Base-by-base conservation (phyloP, 768 basidiomycete genomes). In the Phylloporus sp. region DNA sequence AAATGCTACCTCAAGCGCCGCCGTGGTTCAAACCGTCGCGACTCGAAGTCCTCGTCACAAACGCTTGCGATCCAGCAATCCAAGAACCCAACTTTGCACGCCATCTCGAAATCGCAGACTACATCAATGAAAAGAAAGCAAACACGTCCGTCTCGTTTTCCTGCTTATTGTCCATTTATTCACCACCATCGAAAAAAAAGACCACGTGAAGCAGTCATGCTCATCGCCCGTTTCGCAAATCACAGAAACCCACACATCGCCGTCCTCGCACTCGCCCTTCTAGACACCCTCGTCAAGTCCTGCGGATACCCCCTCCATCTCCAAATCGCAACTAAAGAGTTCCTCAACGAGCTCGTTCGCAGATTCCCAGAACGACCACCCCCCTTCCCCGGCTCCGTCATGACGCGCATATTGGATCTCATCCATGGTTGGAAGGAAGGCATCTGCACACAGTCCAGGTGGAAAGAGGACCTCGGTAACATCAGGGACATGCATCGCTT, bases 221-320 rank as follows among this genome's bases (percentile, higher is more conserved):
- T 80, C 44, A 75, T 90, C 31, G 89, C 90, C 13, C 78, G 84
- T 17, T 76, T 90, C 36, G 83, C 90, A 46, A 98, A 98, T 67
- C 87, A 93, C 62, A 83, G 93, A 46, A 94, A 95, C 59, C 90
- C 90, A 1, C 94, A 96, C 63, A 78, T 95, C 56, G 82, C 90
- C 18, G 78, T 94, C 53, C 82, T 97, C 24, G 82, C 91, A 4
- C 78, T 98, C 10, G 72, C 86, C 6, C 79, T 95, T 5, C 82
- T 97, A 53, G 88, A 93, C 66, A 92, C 89, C 13, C 83, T 99
- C 40, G 86, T 97, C 36, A 88, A 93, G 63, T 85, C 88, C 32
- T 98, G 95, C 63, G 96, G 96, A 65, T 99, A 99, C 69, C 84
- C 95, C 0, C 87, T 99, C 48, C 96, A 98, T 64, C 83, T 99